Percentiles rank a stretch among this genome's conserved stretches.
Evolutionary conservation across 2,329 filamentous ascomycete species (phyloP).

Genomic region (Xylariomycetidae sp.): DNA sequence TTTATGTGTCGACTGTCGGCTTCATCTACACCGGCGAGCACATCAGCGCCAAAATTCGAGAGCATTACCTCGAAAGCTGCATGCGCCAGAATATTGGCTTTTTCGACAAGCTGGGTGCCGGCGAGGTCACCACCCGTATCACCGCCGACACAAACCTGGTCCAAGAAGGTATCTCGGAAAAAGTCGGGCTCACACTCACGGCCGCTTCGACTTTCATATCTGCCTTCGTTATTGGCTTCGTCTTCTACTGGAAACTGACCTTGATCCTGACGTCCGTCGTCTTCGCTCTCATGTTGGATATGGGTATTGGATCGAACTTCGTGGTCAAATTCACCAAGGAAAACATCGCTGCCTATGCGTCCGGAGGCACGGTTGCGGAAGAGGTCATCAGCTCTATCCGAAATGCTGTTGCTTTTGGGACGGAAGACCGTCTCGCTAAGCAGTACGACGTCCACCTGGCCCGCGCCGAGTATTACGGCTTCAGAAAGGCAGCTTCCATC

Average conservation of each 20-base stretch:
- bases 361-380: constrained; percentile 82
- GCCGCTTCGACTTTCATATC: constrained; percentile 78
- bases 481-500: constrained; percentile 65
- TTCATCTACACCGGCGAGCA: constrained; percentile 87
- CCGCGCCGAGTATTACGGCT: constrained; percentile 69
- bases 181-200: constrained; percentile 70
- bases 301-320: constrained; percentile 66
- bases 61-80: constrained; percentile 78
- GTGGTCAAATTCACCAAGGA: constrained; percentile 77
- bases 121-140: constrained; percentile 90
- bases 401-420: constrained; percentile 88
- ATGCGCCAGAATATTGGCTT: constrained; percentile 86
- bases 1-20: constrained; percentile 76
- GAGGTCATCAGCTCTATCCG: constrained; percentile 92
- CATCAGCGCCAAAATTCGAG: constrained; percentile 70
- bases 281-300: constrained; percentile 69
- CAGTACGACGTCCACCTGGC: constrained; percentile 75
- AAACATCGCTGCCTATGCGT: constrained; percentile 71
- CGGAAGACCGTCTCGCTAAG: constrained; percentile 81
- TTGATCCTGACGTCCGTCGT: constrained; percentile 81
- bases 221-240: constrained; percentile 84
- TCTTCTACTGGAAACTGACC: constrained; percentile 89
- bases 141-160: constrained; percentile 91
- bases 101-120: constrained; percentile 87
- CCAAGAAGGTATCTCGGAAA: constrained; percentile 90